A percentile compares a stretch with the other conserved stretches of the same genome.
These are phyloP conservation scores for Pseudoturritis turrita DNA, from an alignment of 345 rosid species.

Conservation along the genomic window DNA sequence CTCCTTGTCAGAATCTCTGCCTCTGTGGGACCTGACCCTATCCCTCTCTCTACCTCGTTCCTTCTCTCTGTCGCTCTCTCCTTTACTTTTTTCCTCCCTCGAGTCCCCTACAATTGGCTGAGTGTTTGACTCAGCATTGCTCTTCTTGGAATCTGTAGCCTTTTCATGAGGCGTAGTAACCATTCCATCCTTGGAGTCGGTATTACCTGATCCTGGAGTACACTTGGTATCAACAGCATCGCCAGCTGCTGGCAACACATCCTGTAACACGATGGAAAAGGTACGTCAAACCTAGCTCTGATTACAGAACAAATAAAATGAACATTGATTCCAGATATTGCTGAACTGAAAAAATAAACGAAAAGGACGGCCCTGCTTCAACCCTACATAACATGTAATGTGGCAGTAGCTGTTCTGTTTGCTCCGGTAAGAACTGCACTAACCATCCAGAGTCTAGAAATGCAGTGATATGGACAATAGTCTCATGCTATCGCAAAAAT, in stretches of 20 bases:
- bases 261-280: constrained; percentile 40
- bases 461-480: neutral
- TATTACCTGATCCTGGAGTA: constrained; percentile 31
- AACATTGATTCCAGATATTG: neutral
- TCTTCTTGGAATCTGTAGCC: constrained; percentile 59
- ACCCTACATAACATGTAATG: neutral
- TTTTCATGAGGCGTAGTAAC: constrained; percentile 41
- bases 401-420: neutral
- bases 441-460: neutral
- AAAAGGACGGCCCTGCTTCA: neutral
- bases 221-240: constrained; percentile 39
- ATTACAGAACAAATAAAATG: neutral
- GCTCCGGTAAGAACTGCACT: neutral
- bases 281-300: neutral
- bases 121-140: constrained; percentile 52
- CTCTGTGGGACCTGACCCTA: constrained; percentile 61
- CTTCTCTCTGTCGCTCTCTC: constrained; percentile 63
- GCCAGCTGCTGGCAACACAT: constrained; percentile 38
- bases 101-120: constrained; percentile 39
- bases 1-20: constrained; percentile 76
- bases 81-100: constrained; percentile 50
- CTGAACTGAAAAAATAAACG: neutral
- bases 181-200: constrained; percentile 46
- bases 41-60: constrained; percentile 50
- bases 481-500: neutral